A percentile compares a stretch with the other conserved stretches of the same genome.
Evolutionary conservation across 139 green algal species (phyloP).

Genomic region (Desmodesmus armatus): DNA sequence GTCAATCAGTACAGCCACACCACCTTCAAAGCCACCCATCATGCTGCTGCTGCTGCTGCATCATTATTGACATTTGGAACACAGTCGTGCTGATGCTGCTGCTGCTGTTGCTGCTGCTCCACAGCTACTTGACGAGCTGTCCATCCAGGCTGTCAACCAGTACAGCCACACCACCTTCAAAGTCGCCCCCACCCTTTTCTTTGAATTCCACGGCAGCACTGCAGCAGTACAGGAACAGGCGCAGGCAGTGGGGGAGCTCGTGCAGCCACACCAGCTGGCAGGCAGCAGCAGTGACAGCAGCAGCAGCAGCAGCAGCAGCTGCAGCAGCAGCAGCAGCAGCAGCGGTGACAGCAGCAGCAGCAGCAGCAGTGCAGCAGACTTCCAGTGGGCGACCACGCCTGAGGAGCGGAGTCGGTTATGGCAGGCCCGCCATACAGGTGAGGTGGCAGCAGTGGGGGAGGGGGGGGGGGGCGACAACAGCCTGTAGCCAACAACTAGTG

Average conservation of each 20-base stretch:
- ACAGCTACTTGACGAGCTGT: constrained; percentile 63
- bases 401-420: constrained; percentile 71
- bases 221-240: constrained; percentile 54
- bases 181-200: constrained; percentile 70
- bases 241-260: constrained; percentile 52
- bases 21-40: constrained; percentile 41
- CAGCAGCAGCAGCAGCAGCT: constrained; percentile 41
- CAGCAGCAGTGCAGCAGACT: constrained; percentile 46
- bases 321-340: background rate
- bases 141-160: constrained; percentile 66
- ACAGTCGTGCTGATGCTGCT: too few species aligned
- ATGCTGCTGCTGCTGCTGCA: too few species aligned
- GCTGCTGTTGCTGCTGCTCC: too few species aligned
- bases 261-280: too few species aligned
- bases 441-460: too few species aligned
- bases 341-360: constrained; percentile 8
- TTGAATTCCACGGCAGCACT: constrained; percentile 69
- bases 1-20: constrained; percentile 76
- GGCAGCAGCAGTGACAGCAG: constrained; percentile 18
- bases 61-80: too few species aligned
- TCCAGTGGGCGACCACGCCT: constrained; percentile 53
- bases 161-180: constrained; percentile 63
- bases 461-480: constrained; percentile 43
- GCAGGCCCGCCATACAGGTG: constrained; percentile 47
- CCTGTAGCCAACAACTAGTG: background rate